phyloP scores from a whole-genome alignment of 352 stramenopile genomes.

The Globisporangium spiculum region DNA sequence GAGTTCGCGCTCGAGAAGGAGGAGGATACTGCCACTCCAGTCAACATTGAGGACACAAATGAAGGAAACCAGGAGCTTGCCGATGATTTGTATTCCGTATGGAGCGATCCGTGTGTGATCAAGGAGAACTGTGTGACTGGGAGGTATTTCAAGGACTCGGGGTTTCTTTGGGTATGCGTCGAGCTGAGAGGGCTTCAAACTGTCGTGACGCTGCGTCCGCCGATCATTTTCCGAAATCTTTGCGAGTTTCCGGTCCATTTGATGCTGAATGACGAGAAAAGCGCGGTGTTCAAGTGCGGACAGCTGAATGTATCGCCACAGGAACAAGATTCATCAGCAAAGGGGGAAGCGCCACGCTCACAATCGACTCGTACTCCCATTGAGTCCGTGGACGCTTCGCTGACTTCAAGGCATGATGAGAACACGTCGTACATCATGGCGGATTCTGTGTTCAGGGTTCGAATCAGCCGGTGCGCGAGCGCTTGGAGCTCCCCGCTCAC shows the following conservation, averaged over 20 bases:
- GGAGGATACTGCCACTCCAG: not conserved
- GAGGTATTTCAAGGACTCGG: slow-evolving; percentile 42
- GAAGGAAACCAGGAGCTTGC: not conserved
- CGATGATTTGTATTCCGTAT: slow-evolving; percentile 20
- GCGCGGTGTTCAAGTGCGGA: not conserved
- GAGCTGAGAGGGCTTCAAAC: slow-evolving; percentile 56
- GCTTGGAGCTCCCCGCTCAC: slow-evolving; percentile 30
- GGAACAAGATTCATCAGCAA: not conserved
- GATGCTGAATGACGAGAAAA: slow-evolving; percentile 29
- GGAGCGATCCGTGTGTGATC: slow-evolving; percentile 67
- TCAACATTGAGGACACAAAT: not conserved
- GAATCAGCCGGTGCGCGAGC: slow-evolving; percentile 24
- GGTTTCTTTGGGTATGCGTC: slow-evolving; percentile 72
- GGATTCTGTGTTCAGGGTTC: slow-evolving; percentile 27
- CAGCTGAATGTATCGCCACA: not conserved
- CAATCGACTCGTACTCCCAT: not conserved
- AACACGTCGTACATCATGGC: slow-evolving; percentile 27
- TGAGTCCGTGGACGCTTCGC: not conserved
- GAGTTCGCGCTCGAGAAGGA: slow-evolving; percentile 45
- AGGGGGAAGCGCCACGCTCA: not conserved
- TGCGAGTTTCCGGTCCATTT: slow-evolving; percentile 36
- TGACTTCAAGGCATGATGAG: slow-evolving; percentile 9
- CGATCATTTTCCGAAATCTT: slow-evolving; percentile 44
- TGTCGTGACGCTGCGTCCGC: slow-evolving; percentile 49
- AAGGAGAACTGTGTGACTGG: slow-evolving; percentile 59